Base-by-base conservation (phyloP, 2,329 filamentous ascomycete genomes). In the Eurotiales sp. region DNA sequence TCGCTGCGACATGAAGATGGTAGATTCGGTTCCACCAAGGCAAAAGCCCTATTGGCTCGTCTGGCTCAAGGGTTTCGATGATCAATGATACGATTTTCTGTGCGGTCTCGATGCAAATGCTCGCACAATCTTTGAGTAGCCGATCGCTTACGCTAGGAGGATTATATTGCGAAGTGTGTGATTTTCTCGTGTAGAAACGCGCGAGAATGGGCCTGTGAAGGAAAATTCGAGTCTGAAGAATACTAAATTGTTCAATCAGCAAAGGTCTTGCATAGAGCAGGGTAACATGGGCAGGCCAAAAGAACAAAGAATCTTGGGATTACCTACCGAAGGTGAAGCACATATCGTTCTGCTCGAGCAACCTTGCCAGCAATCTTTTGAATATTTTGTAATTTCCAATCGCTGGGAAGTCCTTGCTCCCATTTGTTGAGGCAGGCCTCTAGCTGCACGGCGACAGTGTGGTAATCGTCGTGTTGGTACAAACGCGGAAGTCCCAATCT, bases 21-120 rank as follows among this genome's bases (percentile, higher is more conserved):
- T 58, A 59, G 19, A 59, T 52, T 29, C 58, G 53, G 32, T 53
- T 52, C 56, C 58, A 59, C 58, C 58, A 59, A 10, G 58, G 55
- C 10, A 59, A 19, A 8, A 59, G 49, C 15, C 53, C 55, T n/a
- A 59, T 56, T 40, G 53, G 32, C 22, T 54, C 23, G n/a, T 52
- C 17, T 6, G 53, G 49, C 4, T 53, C 45, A 2, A 57, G 25
- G 42, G 50, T 53, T 29, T 57, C 50, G 47, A 46, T 45, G n/a
- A 57, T 41, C 23, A 58, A 19, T 14, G 52, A 49, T 8, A 53
- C 41, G 22, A 58, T 36, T 11, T 15, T 42, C 44, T 57, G 56
- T n/a, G 56, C 58, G 2, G 56, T 43, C 32, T 58, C 56, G 10
- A 59, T 30, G 19, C 58, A 59, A 34, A 56, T 53, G n/a, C 4